A percentile compares a stretch with the other conserved stretches of the same genome.
phyloP scores from a whole-genome alignment of 2,329 filamentous ascomycete species.

The Fusarium aywerte region DNA sequence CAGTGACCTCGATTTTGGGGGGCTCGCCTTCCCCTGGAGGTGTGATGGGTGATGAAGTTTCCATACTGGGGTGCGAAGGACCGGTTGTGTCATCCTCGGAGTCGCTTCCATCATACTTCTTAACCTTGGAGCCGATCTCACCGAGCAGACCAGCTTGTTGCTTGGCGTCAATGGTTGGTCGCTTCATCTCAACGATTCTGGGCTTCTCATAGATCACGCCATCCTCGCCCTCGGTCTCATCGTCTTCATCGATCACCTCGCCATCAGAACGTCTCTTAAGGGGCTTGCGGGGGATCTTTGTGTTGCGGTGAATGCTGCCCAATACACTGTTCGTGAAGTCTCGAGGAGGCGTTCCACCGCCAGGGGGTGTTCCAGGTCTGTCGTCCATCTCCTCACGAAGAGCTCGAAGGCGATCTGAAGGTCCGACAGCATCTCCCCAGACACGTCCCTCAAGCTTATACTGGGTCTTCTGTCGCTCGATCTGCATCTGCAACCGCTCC shows the following conservation, averaged over 20 bases:
- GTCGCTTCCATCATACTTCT: constrained; percentile 77
- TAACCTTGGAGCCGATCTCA: constrained; percentile 81
- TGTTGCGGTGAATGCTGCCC: constrained; percentile 74
- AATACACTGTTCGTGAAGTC: constrained; percentile 79
- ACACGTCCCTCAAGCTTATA: constrained; percentile 95
- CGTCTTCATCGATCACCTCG: constrained; percentile 62
- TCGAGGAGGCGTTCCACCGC: constrained; percentile 62
- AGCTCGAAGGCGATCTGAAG: constrained; percentile 91
- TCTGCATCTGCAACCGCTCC: constrained; percentile 92
- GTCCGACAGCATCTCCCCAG: constrained; percentile 83
- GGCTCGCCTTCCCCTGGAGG: constrained; percentile 71
- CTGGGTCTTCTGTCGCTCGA: constrained; percentile 96
- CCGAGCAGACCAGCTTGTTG: constrained; percentile 72
- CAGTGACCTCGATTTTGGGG: constrained; percentile 69
- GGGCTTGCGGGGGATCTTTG: constrained; percentile 66
- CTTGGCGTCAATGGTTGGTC: constrained; percentile 73
- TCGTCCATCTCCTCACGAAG: constrained; percentile 94
- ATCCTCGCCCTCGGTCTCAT: constrained; percentile 61
- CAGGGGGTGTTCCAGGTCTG: constrained; percentile 61
- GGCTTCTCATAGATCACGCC: constrained; percentile 77
- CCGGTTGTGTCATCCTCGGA: constrained; percentile 79
- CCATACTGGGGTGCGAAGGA: constrained; percentile 78
- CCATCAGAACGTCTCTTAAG: constrained; percentile 55
- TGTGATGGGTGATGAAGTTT: constrained; percentile 74
- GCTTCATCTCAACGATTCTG: constrained; percentile 79